Evolutionary conservation across 352 stramenopile genomes (phyloP), one percentile per base, ranked within the genome.

Genomic region (Phytopythium mirpurense): DNA sequence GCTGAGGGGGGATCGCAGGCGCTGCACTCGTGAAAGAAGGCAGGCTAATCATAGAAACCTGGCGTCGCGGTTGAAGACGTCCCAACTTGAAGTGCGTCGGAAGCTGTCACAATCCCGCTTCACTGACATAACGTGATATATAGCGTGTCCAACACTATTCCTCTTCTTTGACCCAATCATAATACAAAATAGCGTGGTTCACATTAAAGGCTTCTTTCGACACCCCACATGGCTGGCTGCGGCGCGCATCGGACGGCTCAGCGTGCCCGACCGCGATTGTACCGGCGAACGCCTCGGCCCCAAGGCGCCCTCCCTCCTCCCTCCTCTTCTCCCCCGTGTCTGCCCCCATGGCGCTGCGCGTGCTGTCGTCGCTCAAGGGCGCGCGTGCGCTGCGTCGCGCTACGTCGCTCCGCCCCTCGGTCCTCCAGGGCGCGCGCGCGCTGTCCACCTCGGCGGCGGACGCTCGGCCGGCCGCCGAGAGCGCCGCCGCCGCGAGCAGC

Each of bases 321-420:
- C 15, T 37, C 44, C 44, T n/a, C 24, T 3, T 15, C 8, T 26
- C n/a, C 14, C 44, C 2, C 18, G 15, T 26, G 5, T 24, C 44
- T 15, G 9, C 4, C 26, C 11, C 24, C 48, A 72, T 88, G 68
- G 57, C 72, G 47, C 73, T 86, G 65, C 78, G 78, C 24, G 63
- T 76, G 65, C 62, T 90, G 57, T 63, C 63, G 46, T 18, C 46
- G 46, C 69, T 50, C 50, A 71, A 63, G 57, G 57, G 63, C 35
- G 16, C 68, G 44, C 41, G 55, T 1, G 35, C 63, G 54, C 46
- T 72, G 62, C 68, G 67, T 23, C 43, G 44, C 35, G 51, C 62
- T 32, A 51, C 65, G 24, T 46, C 71, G 46, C 67, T 65, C 59
- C 10, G 38, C 23, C 34, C 32, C 14, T 51, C 56, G 44, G 24